A percentile compares a stretch with the other conserved stretches of the same genome.
Evolutionary conservation across 2,329 filamentous ascomycete genomes (phyloP).

Genomic region (Pleoardoris graminearum): DNA sequence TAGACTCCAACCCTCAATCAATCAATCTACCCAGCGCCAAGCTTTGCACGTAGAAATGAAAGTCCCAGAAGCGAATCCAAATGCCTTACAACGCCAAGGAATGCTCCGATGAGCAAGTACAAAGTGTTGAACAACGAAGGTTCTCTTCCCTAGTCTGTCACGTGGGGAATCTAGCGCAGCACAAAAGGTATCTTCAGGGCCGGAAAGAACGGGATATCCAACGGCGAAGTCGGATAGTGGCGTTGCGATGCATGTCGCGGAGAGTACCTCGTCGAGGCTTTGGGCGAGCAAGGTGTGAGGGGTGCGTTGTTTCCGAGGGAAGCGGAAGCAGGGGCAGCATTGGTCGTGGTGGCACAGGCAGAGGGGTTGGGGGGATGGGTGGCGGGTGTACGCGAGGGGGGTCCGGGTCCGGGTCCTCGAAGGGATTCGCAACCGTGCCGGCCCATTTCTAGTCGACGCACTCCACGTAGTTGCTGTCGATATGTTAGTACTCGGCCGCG

Average conservation of each 20-base stretch:
- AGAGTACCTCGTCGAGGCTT: too few species aligned
- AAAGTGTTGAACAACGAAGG: neutral
- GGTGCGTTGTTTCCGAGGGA: too few species aligned
- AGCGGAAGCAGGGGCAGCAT: too few species aligned
- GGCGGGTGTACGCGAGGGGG: neutral
- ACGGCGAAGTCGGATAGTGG: neutral
- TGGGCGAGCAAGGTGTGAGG: too few species aligned
- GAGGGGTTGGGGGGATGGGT: neutral
- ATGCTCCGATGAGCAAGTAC: neutral
- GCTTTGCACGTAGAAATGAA: neutral
- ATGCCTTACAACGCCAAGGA: neutral
- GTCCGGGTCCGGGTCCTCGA: neutral
- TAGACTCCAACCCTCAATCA: neutral
- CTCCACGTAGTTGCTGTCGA: neutral
- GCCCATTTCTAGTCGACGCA: constrained; percentile 4
- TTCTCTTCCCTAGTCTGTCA: neutral
- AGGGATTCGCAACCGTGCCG: neutral
- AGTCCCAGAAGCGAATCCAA: neutral
- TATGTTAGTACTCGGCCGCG: neutral
- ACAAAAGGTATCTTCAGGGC: neutral
- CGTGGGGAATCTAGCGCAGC: neutral
- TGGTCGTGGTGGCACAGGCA: neutral
- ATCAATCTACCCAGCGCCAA: constrained; percentile 3
- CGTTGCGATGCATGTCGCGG: too few species aligned
- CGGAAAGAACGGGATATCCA: neutral